A percentile compares a stretch with the other conserved stretches of the same genome.
phyloP scores from a whole-genome alignment of 1,284 basidiomycete species.

The Trametes polyzona region DNA sequence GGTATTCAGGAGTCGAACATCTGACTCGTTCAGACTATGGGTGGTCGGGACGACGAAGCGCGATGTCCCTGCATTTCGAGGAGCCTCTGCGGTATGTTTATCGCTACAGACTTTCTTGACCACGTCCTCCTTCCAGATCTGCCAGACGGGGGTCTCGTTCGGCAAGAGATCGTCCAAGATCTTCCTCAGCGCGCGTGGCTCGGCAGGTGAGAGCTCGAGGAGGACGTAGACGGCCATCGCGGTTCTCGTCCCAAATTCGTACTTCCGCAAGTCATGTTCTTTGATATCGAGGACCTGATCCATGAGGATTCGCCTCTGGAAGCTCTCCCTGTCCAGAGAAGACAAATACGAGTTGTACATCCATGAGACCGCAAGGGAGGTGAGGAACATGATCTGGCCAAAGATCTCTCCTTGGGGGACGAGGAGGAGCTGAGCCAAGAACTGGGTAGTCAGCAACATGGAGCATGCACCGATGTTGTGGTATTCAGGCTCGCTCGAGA shows the following conservation, averaged over 20 bases:
- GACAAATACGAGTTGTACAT: conserved; percentile 21
- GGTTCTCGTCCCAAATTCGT: conserved; percentile 16
- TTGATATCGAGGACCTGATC: conserved; percentile 6
- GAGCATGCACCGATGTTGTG: conserved; percentile 17
- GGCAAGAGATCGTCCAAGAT: conserved; percentile 16
- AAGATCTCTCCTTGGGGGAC: conserved; percentile 21
- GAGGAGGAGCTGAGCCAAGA: conserved; percentile 22
- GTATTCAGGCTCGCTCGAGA: conserved; percentile 11
- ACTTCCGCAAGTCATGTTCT: background rate
- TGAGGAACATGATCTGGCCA: conserved; percentile 24
- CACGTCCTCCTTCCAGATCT: conserved; percentile 2
- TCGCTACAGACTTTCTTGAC: background rate
- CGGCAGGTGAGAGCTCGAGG: conserved; percentile 10
- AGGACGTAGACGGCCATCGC: conserved; percentile 18
- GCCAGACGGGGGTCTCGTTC: conserved; percentile 18
- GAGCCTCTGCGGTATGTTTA: background rate
- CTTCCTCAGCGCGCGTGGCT: background rate
- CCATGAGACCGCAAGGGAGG: conserved; percentile 23
- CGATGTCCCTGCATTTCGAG: background rate
- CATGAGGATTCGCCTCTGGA: conserved; percentile 15
- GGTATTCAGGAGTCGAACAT: background rate
- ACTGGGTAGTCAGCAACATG: conserved; percentile 20
- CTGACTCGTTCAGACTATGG: background rate
- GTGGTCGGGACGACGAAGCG: background rate
- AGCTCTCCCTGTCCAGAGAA: conserved; percentile 16